Evolutionary conservation across 225 moss, liverwort and hornwort genomes (phyloP).

Genomic region (Pseudoscleropodium purum): DNA sequence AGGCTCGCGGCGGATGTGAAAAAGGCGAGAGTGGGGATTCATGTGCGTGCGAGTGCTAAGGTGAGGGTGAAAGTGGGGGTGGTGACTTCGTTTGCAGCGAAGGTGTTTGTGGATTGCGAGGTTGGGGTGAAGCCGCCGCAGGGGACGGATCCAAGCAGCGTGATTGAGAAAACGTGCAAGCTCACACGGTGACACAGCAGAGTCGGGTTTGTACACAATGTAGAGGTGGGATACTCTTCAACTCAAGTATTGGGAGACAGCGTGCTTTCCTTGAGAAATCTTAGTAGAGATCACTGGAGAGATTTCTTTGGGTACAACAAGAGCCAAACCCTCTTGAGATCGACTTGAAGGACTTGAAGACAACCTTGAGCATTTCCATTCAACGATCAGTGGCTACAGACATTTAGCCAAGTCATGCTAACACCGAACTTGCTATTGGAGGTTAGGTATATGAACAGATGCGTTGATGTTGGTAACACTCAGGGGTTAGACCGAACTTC

Average conservation of each 20-base stretch:
- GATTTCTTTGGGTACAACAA: neutral
- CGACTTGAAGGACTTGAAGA: neutral
- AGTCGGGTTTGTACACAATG: neutral
- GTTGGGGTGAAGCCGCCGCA: conserved; percentile 22
- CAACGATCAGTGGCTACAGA: neutral
- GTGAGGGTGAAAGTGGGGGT: conserved; percentile 46
- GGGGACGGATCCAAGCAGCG: neutral
- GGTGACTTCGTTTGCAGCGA: conserved; percentile 28
- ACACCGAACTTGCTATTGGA: neutral
- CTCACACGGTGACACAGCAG: conserved; percentile 3
- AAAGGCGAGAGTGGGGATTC: conserved; percentile 10
- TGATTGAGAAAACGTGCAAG: conserved; percentile 28
- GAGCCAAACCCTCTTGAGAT: neutral
- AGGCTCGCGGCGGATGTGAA: neutral
- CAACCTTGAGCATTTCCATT: neutral
- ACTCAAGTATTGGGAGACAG: neutral
- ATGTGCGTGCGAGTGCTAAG: conserved; percentile 26
- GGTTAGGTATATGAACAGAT: neutral
- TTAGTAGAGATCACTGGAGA: neutral
- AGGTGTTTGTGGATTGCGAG: conserved; percentile 42
- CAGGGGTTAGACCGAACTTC: neutral
- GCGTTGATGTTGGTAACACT: neutral
- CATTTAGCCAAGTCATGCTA: neutral
- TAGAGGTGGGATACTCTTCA: neutral
- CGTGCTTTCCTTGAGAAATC: neutral